Evolutionary conservation across 495 filamentous ascomycete species (phyloP).

Genomic region (Trichoderma erinaceum): DNA sequence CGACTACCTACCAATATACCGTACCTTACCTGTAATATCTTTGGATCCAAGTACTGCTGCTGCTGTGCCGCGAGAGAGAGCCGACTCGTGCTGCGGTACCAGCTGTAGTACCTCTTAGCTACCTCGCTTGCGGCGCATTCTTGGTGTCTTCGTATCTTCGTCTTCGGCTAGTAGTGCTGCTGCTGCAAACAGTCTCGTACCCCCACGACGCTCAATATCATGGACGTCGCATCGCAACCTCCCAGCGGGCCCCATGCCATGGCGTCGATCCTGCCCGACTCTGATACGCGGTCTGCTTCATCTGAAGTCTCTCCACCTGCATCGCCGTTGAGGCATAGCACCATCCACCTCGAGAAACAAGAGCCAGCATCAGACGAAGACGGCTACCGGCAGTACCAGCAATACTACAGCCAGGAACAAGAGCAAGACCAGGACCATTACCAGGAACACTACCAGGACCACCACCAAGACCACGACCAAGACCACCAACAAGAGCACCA

Average conservation of each 20-base stretch:
- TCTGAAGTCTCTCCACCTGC: constrained; percentile 9
- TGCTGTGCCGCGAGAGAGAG: too few relatives aligned
- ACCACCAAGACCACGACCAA: not conserved
- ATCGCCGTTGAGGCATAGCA: constrained; percentile 9
- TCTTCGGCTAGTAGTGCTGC: not conserved
- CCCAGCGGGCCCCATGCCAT: constrained; percentile 7
- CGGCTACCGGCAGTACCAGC: not conserved
- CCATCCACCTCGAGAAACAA: not conserved
- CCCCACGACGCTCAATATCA: constrained; percentile 10
- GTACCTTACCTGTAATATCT: too few relatives aligned
- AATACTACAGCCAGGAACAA: not conserved
- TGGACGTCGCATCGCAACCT: constrained; percentile 14
- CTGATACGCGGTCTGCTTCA: constrained; percentile 15
- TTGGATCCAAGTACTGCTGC: too few relatives aligned
- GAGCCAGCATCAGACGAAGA: not conserved
- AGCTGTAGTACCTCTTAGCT: not conserved
- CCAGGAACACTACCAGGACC: not conserved
- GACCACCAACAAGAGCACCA: not conserved
- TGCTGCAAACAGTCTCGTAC: not conserved
- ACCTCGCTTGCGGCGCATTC: not conserved
- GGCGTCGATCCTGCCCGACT: constrained; percentile 12
- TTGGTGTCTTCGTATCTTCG: not conserved
- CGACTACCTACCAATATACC: too few relatives aligned
- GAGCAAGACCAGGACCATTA: not conserved
- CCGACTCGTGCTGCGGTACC: not conserved